Percentiles rank a stretch among this genome's conserved stretches.
phyloP scores from a whole-genome alignment of 2,329 filamentous ascomycete species.

The Chaetothyriales sp. region DNA sequence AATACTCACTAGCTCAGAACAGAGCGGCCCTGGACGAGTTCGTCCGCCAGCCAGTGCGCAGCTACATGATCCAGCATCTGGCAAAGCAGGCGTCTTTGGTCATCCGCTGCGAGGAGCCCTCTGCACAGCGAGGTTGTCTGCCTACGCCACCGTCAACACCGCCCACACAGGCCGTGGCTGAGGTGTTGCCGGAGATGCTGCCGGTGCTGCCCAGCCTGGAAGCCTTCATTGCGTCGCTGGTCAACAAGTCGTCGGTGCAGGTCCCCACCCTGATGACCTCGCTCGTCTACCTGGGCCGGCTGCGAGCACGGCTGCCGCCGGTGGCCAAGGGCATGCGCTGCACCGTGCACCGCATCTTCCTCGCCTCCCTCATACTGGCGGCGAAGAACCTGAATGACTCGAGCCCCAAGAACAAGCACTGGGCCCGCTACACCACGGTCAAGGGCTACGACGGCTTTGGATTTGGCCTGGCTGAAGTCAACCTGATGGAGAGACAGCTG shows the following conservation, averaged over 20 bases:
- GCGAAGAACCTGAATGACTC: conserved; percentile 99
- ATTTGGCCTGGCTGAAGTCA: conserved; percentile 90
- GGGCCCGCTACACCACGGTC: conserved; percentile 83
- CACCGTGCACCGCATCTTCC: conserved; percentile 94
- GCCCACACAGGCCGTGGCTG: conserved; percentile 29
- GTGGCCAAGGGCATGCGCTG: conserved; percentile 93
- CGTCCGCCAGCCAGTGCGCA: conserved; percentile 33
- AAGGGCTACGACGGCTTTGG: conserved; percentile 62
- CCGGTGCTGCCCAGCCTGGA: conserved; percentile 61
- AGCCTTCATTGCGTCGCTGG: conserved; percentile 81
- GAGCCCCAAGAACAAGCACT: conserved; percentile 99
- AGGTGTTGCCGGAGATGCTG: conserved; percentile 16
- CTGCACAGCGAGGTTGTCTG: conserved; percentile 37
- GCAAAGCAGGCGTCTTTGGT: conserved; percentile 34
- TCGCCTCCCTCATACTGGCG: conserved; percentile 48
- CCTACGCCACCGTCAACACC: conserved; percentile 49
- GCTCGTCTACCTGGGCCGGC: conserved; percentile 77
- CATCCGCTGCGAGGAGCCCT: conserved; percentile 34
- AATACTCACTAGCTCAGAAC: conserved; percentile 21
- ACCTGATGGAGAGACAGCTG: conserved; percentile 98
- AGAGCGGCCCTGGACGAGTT: conserved; percentile 35
- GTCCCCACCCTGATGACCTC: conserved; percentile 95
- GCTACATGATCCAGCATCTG: conserved; percentile 35
- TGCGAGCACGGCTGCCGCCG: conserved; percentile 74
- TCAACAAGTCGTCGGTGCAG: conserved; percentile 88